Evolutionary conservation across 1,139 yeast genomes (phyloP), one percentile per base, ranked within the genome.

Genomic region (Komagataea norvegica): DNA sequence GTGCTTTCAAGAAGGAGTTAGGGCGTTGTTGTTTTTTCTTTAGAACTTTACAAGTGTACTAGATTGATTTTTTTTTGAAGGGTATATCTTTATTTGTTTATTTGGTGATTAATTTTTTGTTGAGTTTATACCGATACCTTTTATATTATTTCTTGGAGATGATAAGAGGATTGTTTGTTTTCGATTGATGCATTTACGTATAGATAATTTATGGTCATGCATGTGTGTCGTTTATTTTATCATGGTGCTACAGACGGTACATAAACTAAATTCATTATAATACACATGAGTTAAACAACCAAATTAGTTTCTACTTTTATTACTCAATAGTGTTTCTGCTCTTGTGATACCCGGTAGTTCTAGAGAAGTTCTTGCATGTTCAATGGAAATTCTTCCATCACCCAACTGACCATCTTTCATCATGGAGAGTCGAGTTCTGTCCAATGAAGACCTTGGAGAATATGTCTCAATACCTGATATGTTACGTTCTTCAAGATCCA

Each of bases 271-370:
- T n/a, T n/a, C n/a, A n/a, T n/a, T 24, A 24, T 24, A 24, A 24
- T 24, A 24, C 26, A 24, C 7, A 14, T 7, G 26, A 24, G 13
- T n/a, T 24, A 24, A 10, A 24, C 26, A 24, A 24, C 10, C 31
- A 27, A 18, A 34, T 21, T 25, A 21, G 22, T 26, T 25, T 32
- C 30, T 45, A 44, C 39, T 45, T 43, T 14, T 17, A 29, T 55
- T 46, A 49, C 58, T 56, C 50, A 63, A 44, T 33, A 63, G 42
- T 2, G 54, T 44, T 17, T 52, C 55, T 2, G 68, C 68, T 36
- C 55, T 57, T 1, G 66, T 62, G 23, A 62, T 47, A 13, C 68
- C 67, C 6, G 68, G 68, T 23, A 63, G 44, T n/a, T 63, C 68
- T 23, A 62, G 45, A 6, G 68, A 63, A 2, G 59, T 45, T 46